Conservation (phyloP, 2,329 filamentous ascomycete genomes). For the Sporothrix globosa region DNA sequence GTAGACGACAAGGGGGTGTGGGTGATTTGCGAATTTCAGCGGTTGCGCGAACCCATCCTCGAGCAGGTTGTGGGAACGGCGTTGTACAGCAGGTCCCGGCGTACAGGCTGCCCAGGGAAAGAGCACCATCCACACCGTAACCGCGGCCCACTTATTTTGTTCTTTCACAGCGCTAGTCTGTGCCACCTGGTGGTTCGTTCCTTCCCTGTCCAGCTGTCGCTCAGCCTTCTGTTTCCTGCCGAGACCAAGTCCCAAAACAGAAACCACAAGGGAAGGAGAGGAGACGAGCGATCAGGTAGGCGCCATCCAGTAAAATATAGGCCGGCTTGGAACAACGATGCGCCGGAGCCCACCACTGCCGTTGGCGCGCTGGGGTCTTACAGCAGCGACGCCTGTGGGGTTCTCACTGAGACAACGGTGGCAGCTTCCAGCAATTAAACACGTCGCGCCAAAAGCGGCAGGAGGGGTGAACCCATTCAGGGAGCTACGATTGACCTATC, state of each 20-base stretch:
- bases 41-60: not conserved
- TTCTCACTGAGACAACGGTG: not conserved
- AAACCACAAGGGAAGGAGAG: conserved; percentile 15
- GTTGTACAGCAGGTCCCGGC: not conserved
- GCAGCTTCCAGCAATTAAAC: conserved; percentile 10
- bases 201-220: not conserved
- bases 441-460: conserved; percentile 34
- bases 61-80: not conserved
- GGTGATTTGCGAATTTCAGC: not conserved
- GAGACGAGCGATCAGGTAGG: not conserved
- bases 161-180: conserved; percentile 13
- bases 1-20: conserved; percentile 16
- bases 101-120: conserved; percentile 20
- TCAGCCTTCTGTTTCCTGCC: conserved; percentile 28
- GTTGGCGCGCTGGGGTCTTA: conserved; percentile 4
- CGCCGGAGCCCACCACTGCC: not conserved
- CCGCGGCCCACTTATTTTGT: conserved; percentile 14
- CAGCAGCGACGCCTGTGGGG: not conserved
- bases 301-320: not conserved
- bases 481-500: conserved; percentile 12
- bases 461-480: conserved; percentile 29
- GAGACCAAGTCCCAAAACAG: not conserved
- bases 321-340: conserved; percentile 31
- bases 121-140: not conserved
- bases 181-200: not conserved